Conservation (phyloP, 2,329 filamentous ascomycete genomes). For the Ceratocystis smalleyi region DNA sequence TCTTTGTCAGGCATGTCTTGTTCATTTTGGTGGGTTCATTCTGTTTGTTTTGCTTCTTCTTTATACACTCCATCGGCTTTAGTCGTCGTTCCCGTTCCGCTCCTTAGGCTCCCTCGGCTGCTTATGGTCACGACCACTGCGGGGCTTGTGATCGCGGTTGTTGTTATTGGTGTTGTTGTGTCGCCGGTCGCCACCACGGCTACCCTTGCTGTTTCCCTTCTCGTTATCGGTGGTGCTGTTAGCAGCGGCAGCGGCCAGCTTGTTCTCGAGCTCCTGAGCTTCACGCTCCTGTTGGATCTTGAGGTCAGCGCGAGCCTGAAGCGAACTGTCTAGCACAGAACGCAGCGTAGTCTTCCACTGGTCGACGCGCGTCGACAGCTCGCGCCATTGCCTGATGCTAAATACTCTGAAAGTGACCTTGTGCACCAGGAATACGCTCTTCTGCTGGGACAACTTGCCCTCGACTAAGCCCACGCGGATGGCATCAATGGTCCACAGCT, state of each 20-base stretch:
- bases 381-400: constrained; percentile 93
- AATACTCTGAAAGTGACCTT: constrained; percentile 94
- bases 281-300: constrained; percentile 64
- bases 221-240: constrained; percentile 22
- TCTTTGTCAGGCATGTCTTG: constrained; percentile 7
- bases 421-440: constrained; percentile 87
- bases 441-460: constrained; percentile 87
- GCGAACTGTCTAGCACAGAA: constrained; percentile 62
- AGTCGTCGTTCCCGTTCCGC: constrained; percentile 43
- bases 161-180: constrained; percentile 23
- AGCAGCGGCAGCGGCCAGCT: constrained; percentile 34
- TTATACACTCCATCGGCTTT: constrained; percentile 20
- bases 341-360: constrained; percentile 76
- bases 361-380: constrained; percentile 79
- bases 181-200: constrained; percentile 21
- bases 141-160: constrained; percentile 23
- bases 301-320: constrained; percentile 66
- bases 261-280: constrained; percentile 53
- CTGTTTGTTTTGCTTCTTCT: constrained; percentile 6
- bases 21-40: constrained; percentile 6
- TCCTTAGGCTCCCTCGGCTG: constrained; percentile 32
- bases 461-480: constrained; percentile 92
- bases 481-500: constrained; percentile 98
- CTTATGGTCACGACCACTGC: constrained; percentile 21
- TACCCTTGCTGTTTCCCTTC: constrained; percentile 21